Percentiles rank a stretch among this genome's conserved stretches.
These are phyloP conservation scores for Gossypium trilobum DNA, from an alignment of 441 rosid species.

Conservation along the genomic window DNA sequence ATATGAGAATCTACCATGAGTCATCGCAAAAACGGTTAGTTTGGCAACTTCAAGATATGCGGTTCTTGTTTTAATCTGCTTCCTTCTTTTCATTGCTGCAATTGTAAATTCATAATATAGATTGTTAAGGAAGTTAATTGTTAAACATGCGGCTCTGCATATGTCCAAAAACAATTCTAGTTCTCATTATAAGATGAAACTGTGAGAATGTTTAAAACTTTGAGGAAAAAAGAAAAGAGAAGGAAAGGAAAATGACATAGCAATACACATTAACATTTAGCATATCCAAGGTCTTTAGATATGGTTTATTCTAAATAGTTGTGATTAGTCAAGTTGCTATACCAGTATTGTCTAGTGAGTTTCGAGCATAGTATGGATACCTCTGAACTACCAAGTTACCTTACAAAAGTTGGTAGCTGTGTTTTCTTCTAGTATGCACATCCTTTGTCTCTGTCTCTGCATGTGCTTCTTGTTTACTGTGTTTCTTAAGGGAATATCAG, in stretches of 20 bases:
- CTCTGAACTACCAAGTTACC: background rate
- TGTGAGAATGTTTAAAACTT: background rate
- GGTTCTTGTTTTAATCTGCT: background rate
- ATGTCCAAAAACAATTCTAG: background rate
- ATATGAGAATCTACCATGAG: conserved; percentile 70
- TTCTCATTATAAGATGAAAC: background rate
- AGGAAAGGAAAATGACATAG: background rate
- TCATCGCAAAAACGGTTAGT: conserved; percentile 59
- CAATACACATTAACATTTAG: background rate
- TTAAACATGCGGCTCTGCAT: background rate
- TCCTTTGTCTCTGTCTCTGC: background rate
- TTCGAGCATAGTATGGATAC: background rate
- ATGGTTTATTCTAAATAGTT: background rate
- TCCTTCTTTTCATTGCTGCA: background rate
- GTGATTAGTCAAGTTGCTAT: background rate
- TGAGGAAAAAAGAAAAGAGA: background rate
- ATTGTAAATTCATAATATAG: background rate
- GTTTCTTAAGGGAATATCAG: conserved; percentile 10
- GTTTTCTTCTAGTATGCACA: background rate
- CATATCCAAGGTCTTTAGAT: background rate
- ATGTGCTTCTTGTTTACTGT: background rate
- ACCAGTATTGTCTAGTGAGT: background rate
- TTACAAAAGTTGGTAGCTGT: background rate
- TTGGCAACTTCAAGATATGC: background rate
- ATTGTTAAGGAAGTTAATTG: background rate